Base-by-base conservation (phyloP, 371 early-diverging fungal species). In the Mucor velutinosus region DNA sequence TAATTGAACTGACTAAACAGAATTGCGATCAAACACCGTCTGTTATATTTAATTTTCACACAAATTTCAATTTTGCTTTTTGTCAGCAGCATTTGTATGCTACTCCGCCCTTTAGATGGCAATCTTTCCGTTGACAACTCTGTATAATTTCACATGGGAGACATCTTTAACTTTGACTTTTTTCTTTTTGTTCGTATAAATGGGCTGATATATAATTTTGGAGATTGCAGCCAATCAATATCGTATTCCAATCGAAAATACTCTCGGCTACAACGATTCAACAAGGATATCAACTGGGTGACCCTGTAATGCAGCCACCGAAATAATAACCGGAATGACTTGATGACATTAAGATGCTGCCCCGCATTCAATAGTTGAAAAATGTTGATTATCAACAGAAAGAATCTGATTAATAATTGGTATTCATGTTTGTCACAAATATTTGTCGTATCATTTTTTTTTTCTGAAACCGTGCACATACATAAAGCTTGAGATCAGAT, bases 401-500 rank as follows among this genome's bases (percentile, higher is more conserved):
- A 53, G 23, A 21, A 53, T 53, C 25, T 27, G 53, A 53, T 53
- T 25, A 53, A 53, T 53, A 53, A 53, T 25, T 12, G 23, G 53
- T 27, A 53, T 53, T 53, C 23, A 47, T 8, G 11, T 21, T 47
- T 47, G 47, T 21, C 53, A 53, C 53, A 53, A 53, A 27, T 27
- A 53, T 53, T 53, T 53, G 53, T 53, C 53, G 27, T 53, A 53
- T 53, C 53, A 27, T 53, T 27, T 53, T 53, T 53, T 53, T 53
- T 25, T 25, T 47, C n/a, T 47, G 8, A 7, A 4, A 23, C 4
- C 23, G 7, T 23, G 14, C 15, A 15, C 53, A 53, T 19, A 53
- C 23, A 25, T 41, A 5, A 17, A 17, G 4, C 41, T 41, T 35
- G 12, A 15, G 47, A 47, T 47, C 21, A 47, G 53, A 53, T 53